Conservation (phyloP, 345 rosid species). For the Aethionema arabicum region DNA sequence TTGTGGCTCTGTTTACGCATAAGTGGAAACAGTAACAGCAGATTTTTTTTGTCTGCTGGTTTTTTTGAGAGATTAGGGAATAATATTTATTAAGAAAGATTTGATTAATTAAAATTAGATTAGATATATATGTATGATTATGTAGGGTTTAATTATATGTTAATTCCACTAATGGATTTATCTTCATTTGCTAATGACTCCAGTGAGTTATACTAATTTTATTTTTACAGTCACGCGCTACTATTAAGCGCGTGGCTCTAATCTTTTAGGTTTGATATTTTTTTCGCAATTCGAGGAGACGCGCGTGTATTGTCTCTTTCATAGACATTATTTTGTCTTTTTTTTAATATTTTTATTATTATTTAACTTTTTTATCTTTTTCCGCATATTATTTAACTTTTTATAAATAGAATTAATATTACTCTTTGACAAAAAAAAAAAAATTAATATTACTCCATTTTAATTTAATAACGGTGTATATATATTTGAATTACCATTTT, state of each 20-base stretch:
- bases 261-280: background rate
- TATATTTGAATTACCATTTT: too few species aligned
- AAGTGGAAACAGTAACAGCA: slow-evolving; percentile 10
- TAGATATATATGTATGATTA: slow-evolving; percentile 21
- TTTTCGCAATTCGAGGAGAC: slow-evolving; percentile 10
- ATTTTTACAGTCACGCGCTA: background rate
- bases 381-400: too few species aligned
- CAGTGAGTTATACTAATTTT: background rate
- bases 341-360: background rate
- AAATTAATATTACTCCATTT: too few species aligned
- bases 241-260: background rate
- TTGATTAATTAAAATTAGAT: slow-evolving; percentile 24
- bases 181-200: slow-evolving; percentile 29
- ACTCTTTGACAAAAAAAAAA: too few species aligned
- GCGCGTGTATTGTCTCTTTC: slow-evolving; percentile 36
- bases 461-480: too few species aligned
- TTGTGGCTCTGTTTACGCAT: slow-evolving; percentile 72
- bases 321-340: background rate
- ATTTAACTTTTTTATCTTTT: background rate
- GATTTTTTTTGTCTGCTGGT: background rate
- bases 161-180: slow-evolving; percentile 25
- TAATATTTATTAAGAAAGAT: slow-evolving; percentile 17
- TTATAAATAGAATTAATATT: too few species aligned
- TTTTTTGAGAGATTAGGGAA: slow-evolving; percentile 15
- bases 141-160: slow-evolving; percentile 21